Conservation (phyloP, 1,284 basidiomycete species). For the Jaminaea rosea region DNA sequence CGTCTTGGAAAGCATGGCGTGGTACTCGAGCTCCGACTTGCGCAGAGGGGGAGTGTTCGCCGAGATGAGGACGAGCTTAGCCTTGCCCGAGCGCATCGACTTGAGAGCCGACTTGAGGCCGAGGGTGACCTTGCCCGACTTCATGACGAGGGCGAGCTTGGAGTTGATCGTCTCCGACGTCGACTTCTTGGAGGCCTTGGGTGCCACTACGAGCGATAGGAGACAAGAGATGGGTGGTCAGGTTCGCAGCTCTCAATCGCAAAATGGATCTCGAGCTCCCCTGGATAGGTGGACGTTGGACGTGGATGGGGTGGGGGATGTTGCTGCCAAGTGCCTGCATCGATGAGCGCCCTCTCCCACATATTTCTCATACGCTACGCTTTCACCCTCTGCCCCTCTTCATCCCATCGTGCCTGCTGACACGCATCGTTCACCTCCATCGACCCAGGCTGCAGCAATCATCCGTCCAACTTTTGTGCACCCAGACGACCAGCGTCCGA, state of each 20-base stretch:
- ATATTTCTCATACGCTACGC: too few relatives aligned
- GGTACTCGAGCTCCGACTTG: constrained; percentile 99
- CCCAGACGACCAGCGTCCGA: too few relatives aligned
- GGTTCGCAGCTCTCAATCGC: constrained; percentile 1
- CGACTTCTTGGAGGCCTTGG: constrained; percentile 68
- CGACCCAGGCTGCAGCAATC: too few relatives aligned
- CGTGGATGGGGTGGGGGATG: too few relatives aligned
- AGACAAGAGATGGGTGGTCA: not conserved
- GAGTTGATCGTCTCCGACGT: constrained; percentile 79
- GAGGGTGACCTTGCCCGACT: constrained; percentile 57
- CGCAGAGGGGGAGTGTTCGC: constrained; percentile 98
- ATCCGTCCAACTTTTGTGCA: too few relatives aligned
- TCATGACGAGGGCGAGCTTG: constrained; percentile 92
- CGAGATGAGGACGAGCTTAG: constrained; percentile 97
- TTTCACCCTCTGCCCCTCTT: too few relatives aligned
- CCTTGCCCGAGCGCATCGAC: constrained; percentile 96
- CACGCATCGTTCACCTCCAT: too few relatives aligned
- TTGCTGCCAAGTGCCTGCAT: too few relatives aligned
- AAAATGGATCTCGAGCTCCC: too few relatives aligned
- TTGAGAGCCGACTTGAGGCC: constrained; percentile 69
- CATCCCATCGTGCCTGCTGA: too few relatives aligned
- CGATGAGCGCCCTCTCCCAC: too few relatives aligned
- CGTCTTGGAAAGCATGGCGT: constrained; percentile 95
- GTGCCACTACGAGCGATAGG: constrained; percentile 51
- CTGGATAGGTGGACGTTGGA: too few relatives aligned